Percentiles rank a stretch among this genome's conserved stretches.
These are phyloP conservation scores for Plantago rigida DNA, from an alignment of 305 asterid species.

Conservation along the genomic window DNA sequence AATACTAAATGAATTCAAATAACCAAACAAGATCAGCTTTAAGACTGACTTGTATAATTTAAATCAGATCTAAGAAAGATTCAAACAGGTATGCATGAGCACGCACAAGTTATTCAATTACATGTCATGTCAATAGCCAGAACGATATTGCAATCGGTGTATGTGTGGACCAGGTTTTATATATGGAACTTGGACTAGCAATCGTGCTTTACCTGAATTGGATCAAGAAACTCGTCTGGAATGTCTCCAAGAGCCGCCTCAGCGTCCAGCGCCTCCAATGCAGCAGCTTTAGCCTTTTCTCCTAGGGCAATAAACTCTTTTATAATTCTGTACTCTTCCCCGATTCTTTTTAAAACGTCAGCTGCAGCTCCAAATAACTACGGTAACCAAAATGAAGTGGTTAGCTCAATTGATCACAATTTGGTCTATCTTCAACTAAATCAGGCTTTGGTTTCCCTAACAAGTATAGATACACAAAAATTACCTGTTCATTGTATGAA, in stretches of 20 bases:
- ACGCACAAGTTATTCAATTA: background rate
- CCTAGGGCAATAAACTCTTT: conserved; percentile 79
- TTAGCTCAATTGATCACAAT: conserved; percentile 16
- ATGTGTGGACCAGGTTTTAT: background rate
- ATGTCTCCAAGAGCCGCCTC: conserved; percentile 96
- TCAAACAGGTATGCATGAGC: too few species aligned
- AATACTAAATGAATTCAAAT: too few species aligned
- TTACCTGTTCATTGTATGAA: conserved; percentile 85
- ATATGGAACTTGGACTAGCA: background rate
- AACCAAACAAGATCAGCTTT: background rate
- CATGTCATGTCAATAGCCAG: background rate
- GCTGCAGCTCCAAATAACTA: conserved; percentile 86
- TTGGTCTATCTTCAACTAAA: too few species aligned
- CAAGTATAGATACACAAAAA: background rate
- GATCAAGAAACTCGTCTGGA: conserved; percentile 98
- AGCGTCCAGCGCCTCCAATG: conserved; percentile 78
- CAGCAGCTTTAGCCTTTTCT: conserved; percentile 65
- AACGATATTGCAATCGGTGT: background rate
- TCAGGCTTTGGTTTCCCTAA: background rate
- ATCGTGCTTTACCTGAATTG: conserved; percentile 61
- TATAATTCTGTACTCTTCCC: conserved; percentile 63
- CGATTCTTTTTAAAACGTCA: conserved; percentile 66
- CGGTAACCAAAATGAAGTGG: conserved; percentile 15
- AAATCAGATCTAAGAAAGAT: too few species aligned
- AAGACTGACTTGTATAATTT: too few species aligned